Evolutionary conservation across 2,329 filamentous ascomycete species (phyloP).

Genomic region (Fusarium nisikadoi): DNA sequence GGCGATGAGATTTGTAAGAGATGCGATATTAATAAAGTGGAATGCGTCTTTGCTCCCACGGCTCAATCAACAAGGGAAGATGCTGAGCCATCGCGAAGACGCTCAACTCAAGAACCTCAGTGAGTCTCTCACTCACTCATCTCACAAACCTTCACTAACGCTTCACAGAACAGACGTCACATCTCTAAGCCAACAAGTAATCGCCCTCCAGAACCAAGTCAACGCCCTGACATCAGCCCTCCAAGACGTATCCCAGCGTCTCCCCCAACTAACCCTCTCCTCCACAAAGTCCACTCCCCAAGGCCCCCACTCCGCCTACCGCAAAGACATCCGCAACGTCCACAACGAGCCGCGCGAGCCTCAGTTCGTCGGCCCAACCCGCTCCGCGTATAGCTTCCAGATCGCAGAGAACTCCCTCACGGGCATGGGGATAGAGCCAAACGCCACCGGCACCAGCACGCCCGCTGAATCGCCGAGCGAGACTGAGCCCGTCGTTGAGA

Average conservation of each 20-base stretch:
- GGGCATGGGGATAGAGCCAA: background rate
- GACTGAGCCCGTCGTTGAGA: background rate
- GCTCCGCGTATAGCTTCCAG: conserved; percentile 16
- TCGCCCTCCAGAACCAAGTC: background rate
- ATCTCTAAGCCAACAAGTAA: background rate
- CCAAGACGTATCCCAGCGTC: conserved; percentile 7
- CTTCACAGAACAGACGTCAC: background rate
- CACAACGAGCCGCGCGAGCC: background rate
- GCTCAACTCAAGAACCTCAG: background rate
- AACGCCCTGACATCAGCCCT: background rate
- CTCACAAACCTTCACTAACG: fast-evolving
- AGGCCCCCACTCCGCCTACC: background rate
- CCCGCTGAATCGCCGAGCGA: background rate
- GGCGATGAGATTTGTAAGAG: background rate
- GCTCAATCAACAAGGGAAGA: background rate
- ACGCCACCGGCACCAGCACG: background rate
- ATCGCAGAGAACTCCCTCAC: conserved; percentile 6
- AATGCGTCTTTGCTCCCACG: background rate
- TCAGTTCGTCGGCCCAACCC: background rate
- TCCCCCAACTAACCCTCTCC: background rate
- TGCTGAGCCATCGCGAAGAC: background rate
- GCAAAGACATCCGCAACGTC: conserved; percentile 1
- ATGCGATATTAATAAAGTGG: background rate
- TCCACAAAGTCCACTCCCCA: conserved; percentile 8
- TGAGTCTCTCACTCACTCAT: background rate